These are phyloP conservation scores for Paraurostyla sp. DNA, from an alignment of 73 alveolate genomes.

Conservation along the genomic window DNA sequence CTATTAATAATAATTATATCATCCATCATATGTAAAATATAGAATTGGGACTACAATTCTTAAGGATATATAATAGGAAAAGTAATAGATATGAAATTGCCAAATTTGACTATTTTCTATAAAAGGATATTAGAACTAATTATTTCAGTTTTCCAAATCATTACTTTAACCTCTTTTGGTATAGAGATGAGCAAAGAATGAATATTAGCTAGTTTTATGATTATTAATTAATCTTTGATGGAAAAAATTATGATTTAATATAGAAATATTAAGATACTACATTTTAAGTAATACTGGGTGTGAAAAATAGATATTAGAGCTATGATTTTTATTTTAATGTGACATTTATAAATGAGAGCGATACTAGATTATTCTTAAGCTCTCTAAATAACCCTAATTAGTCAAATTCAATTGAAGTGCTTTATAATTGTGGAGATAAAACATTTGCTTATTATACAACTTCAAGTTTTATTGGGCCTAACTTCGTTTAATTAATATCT, in stretches of 20 bases:
- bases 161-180: neutral
- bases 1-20: conserved; percentile 27
- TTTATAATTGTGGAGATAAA: conserved; percentile 38
- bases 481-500: neutral
- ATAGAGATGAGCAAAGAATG: conserved; percentile 2
- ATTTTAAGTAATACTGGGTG: neutral
- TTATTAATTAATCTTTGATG: neutral
- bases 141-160: conserved; percentile 27
- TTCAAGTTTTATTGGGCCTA: neutral
- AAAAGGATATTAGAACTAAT: neutral
- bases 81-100: neutral
- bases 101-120: neutral
- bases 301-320: neutral
- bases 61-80: neutral
- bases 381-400: neutral
- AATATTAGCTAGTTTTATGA: neutral
- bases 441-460: neutral
- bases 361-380: neutral
- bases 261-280: neutral
- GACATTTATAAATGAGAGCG: neutral
- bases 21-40: conserved; percentile 15
- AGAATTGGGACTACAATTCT: neutral
- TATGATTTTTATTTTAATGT: neutral
- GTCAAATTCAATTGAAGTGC: neutral
- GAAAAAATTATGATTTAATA: neutral